Evolutionary conservation across 2,329 filamentous ascomycete genomes (phyloP).

Genomic region (Aureobasidium sp.): DNA sequence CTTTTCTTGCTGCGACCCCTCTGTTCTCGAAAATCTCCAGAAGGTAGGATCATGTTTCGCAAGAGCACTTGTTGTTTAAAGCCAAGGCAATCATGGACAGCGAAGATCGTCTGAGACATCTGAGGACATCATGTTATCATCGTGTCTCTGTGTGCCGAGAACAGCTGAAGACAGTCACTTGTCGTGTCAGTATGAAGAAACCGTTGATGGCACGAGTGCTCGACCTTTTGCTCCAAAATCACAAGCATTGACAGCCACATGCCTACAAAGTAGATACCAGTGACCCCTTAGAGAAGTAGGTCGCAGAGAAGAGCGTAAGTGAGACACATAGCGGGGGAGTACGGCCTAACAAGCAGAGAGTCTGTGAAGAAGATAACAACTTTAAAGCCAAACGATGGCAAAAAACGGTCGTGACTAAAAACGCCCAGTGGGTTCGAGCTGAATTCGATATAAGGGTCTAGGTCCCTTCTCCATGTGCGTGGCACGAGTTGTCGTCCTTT

Average conservation of each 20-base stretch:
- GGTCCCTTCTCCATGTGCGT: neutral
- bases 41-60: neutral
- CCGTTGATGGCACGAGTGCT: neutral
- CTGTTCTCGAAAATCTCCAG: neutral
- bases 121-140: conserved; percentile 3
- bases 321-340: neutral
- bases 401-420: neutral
- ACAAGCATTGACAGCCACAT: neutral
- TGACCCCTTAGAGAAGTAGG: neutral
- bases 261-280: neutral
- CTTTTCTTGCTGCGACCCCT: neutral
- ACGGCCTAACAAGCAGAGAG: neutral
- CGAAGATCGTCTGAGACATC: neutral
- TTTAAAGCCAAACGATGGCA: neutral
- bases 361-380: neutral
- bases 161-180: neutral
- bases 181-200: neutral
- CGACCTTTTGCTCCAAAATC: neutral
- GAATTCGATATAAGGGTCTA: neutral
- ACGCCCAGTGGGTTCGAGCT: neutral
- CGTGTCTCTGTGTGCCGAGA: neutral
- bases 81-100: neutral
- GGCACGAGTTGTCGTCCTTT: neutral
- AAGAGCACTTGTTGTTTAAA: neutral
- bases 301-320: neutral